Evolutionary conservation across 2,329 filamentous ascomycete genomes (phyloP).

Genomic region (Fonsecaea nubica): DNA sequence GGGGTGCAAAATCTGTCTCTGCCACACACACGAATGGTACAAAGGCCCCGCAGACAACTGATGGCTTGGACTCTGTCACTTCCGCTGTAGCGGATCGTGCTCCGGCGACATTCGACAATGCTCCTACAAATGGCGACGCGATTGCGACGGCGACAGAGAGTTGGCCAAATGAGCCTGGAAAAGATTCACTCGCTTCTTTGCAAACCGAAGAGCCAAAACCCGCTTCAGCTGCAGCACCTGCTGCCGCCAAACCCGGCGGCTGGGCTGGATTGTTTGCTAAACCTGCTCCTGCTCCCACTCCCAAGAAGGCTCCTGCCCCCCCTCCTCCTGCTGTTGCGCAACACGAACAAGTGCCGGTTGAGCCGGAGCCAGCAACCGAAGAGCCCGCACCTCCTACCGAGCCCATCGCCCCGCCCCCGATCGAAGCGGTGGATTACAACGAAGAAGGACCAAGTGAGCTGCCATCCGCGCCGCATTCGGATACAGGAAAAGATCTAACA

Average conservation of each 20-base stretch:
- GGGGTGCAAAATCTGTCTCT: conserved; percentile 50
- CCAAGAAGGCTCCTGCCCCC: conserved; percentile 58
- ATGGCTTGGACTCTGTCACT: conserved; percentile 30
- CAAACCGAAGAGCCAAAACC: conserved; percentile 45
- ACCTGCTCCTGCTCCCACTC: conserved; percentile 63
- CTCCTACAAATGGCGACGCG: conserved; percentile 41
- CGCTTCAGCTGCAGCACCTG: conserved; percentile 29
- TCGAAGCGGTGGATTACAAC: conserved; percentile 48
- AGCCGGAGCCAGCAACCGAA: conserved; percentile 38
- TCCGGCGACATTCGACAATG: conserved; percentile 39
- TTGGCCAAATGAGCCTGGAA: conserved; percentile 41
- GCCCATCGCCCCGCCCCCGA: conserved; percentile 45
- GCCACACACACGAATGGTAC: conserved; percentile 52
- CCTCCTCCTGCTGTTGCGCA: conserved; percentile 35
- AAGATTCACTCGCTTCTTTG: conserved; percentile 40
- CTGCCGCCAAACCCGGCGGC: conserved; percentile 37
- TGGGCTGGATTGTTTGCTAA: conserved; percentile 81
- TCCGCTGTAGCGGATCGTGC: conserved; percentile 39
- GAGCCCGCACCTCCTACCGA: conserved; percentile 52
- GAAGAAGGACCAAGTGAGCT: conserved; percentile 44
- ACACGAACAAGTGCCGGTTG: conserved; percentile 26
- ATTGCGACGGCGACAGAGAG: conserved; percentile 35
- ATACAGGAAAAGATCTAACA: conserved; percentile 52
- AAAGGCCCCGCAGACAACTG: conserved; percentile 42
- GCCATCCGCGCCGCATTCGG: conserved; percentile 40